A percentile compares a stretch with the other conserved stretches of the same genome.
These are phyloP conservation scores for Spongospora subterranea DNA, from an alignment of 208 protist species.

Conservation along the genomic window DNA sequence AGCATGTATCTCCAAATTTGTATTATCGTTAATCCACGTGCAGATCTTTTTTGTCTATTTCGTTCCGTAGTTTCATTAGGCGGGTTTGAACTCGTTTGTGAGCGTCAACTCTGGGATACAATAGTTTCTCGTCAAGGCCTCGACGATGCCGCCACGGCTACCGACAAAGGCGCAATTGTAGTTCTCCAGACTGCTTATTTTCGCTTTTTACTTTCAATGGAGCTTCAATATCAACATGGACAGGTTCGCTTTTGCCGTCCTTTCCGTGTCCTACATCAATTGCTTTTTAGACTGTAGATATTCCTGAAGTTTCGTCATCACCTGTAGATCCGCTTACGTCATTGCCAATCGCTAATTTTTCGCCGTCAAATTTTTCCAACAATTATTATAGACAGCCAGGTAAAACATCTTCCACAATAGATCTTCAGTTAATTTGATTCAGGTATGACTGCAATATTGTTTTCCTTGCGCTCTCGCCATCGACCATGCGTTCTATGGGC, in stretches of 20 bases:
- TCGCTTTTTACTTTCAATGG: neutral
- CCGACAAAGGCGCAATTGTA: neutral
- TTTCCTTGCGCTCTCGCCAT: neutral
- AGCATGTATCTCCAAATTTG: neutral
- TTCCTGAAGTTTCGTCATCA: neutral
- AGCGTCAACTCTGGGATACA: constrained; percentile 51
- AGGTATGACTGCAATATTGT: constrained; percentile 29
- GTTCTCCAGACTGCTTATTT: constrained; percentile 5
- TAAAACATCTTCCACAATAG: neutral
- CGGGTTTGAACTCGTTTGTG: constrained; percentile 49
- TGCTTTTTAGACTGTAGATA: neutral
- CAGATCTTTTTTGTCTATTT: constrained; percentile 27
- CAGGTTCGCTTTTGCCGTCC: neutral
- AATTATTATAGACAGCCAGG: constrained; percentile 11
- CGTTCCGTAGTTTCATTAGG: constrained; percentile 34
- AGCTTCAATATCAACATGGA: constrained; percentile 17
- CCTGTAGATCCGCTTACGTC: neutral
- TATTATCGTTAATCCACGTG: neutral
- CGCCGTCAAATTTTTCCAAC: neutral
- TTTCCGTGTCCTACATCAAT: neutral
- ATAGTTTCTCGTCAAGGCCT: constrained; percentile 1
- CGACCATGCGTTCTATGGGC: neutral
- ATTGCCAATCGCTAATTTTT: neutral
- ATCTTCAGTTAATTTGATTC: neutral
- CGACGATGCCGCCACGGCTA: neutral